Conservation (phyloP, 352 stramenopile genomes). For the Globisporangium yorkense region DNA sequence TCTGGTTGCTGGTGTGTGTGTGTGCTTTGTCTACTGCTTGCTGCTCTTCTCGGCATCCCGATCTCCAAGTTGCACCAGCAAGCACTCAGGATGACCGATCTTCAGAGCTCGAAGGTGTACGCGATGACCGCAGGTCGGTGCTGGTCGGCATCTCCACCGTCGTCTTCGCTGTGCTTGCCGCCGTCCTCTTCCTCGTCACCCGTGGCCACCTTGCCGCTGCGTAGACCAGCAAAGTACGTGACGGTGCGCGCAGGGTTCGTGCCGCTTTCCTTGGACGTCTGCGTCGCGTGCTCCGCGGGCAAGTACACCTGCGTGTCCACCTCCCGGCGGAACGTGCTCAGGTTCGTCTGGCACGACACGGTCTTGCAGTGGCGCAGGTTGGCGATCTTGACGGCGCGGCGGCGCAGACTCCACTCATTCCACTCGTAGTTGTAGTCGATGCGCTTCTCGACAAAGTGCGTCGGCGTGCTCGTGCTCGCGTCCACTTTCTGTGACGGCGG, state of each 20-base stretch:
- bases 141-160: slow-evolving; percentile 26
- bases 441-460: slow-evolving; percentile 90
- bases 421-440: slow-evolving; percentile 92
- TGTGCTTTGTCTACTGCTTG: not conserved
- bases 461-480: slow-evolving; percentile 84
- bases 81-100: too few relatives aligned
- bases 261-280: slow-evolving; percentile 74
- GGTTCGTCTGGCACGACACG: slow-evolving; percentile 81
- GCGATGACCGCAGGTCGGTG: slow-evolving; percentile 40
- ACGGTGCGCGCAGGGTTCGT: slow-evolving; percentile 80
- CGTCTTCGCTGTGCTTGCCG: slow-evolving; percentile 21
- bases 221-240: slow-evolving; percentile 74
- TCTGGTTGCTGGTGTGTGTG: not conserved
- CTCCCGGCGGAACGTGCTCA: slow-evolving; percentile 87
- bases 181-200: slow-evolving; percentile 11
- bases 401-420: slow-evolving; percentile 93
- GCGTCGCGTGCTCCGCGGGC: slow-evolving; percentile 46
- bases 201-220: slow-evolving; percentile 25
- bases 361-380: slow-evolving; percentile 90
- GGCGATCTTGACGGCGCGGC: slow-evolving; percentile 86
- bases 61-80: too few relatives aligned
- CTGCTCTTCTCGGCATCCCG: too few relatives aligned
- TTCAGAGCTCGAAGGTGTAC: slow-evolving; percentile 64
- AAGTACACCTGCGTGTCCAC: slow-evolving; percentile 88
- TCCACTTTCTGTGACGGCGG: slow-evolving; percentile 69